Evolutionary conservation across 306 rosid species (phyloP).

Genomic region (Geum urbanum): DNA sequence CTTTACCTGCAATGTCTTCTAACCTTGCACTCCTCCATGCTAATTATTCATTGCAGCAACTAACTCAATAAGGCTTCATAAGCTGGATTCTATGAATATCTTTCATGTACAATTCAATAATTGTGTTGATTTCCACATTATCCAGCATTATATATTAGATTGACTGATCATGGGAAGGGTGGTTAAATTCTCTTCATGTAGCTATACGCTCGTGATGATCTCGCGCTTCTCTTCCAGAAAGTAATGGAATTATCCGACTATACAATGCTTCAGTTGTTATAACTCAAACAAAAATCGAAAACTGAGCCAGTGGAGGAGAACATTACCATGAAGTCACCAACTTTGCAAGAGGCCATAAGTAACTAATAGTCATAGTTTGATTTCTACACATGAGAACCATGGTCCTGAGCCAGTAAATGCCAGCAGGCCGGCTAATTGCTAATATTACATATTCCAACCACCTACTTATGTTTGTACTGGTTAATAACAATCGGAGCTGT

Average conservation of each 20-base stretch:
- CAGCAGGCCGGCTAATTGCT: background rate
- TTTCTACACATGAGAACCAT: conserved; percentile 14
- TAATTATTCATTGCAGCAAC: conserved; percentile 4
- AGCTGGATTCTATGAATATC: background rate
- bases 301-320: background rate
- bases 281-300: background rate
- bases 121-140: background rate
- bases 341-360: too few species aligned
- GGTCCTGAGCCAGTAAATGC: conserved; percentile 5
- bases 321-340: background rate
- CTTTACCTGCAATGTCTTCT: conserved; percentile 30
- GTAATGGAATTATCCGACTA: background rate
- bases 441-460: conserved; percentile 2
- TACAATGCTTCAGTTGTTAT: background rate
- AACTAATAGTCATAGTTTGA: background rate
- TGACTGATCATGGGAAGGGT: background rate
- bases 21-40: conserved; percentile 5
- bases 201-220: background rate
- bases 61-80: background rate
- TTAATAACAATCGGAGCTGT: conserved; percentile 1
- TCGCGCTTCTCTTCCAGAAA: background rate
- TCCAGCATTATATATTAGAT: background rate
- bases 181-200: background rate
- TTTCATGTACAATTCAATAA: background rate
- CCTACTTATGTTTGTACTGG: conserved; percentile 5